Evolutionary conservation across 1,139 yeast species (phyloP), one percentile per base, ranked within the genome.

Genomic region (Kluyveromyces marxianus): DNA sequence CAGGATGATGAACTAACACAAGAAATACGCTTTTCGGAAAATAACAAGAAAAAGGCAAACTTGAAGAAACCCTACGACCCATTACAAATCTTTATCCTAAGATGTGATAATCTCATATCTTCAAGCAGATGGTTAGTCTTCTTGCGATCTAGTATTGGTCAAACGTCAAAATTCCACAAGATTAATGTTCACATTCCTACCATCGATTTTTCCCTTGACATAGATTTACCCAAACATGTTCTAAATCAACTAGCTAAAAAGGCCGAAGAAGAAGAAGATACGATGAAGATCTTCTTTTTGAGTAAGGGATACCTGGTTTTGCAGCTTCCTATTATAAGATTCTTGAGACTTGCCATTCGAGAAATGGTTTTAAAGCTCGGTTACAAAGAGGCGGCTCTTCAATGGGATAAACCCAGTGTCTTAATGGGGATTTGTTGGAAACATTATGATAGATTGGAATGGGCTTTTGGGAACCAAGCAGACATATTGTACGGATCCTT

Each of bases 401-500:
- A 45, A 10, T 56, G 63, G 54, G 60, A 49, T 45, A 53, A 42
- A 2, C 46, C 54, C 3, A 57, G 59, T 10, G 50, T 53, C 3
- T 57, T 62, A 62, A 71, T 54, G 58, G 87, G 85, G 49, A 74
- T 72, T 60, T 83, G 75, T 56, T 77, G 84, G 72, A 76, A 79
- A 50, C 69, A 76, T 42, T 86, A 82, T 58, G 96, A 87, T 60
- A 68, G 89, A 33, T 57, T 87, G 8, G 94, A 86, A 54, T 88
- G 96, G 96, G 65, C 81, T 7, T 63, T 71, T 41, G 81, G 79
- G 37, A 72, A 74, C 31, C 48, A 47, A 35, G 41, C 45, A 14
- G 50, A 48, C 33, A 37, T 49, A 14, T 36, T 53, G 7, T 36
- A 39, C n/a, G 53, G 51, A 8, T 43, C 48, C 2, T 37, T 39